phyloP scores from a whole-genome alignment of 805 yeast genomes.

The Candida sphagnicola region DNA sequence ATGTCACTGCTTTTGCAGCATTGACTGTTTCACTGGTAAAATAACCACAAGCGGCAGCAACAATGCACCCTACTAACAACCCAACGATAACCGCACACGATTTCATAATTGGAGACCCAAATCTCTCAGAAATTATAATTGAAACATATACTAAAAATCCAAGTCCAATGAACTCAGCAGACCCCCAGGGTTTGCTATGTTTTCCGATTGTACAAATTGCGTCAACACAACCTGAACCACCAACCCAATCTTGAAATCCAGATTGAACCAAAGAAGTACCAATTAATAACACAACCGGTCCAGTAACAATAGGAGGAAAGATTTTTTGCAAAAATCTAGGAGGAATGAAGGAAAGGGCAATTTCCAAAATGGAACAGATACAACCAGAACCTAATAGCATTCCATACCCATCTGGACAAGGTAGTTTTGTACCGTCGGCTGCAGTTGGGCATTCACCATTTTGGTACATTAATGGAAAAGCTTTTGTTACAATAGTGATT shows the following conservation, averaged over 20 bases:
- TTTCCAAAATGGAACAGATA: conserved; percentile 71
- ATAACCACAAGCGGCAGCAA: conserved; percentile 88
- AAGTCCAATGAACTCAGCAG: conserved; percentile 81
- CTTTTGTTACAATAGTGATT: conserved; percentile 70
- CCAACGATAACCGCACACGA: conserved; percentile 91
- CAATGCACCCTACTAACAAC: conserved; percentile 81
- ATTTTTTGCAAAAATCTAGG: conserved; percentile 62
- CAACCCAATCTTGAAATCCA: conserved; percentile 83
- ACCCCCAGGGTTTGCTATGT: conserved; percentile 69
- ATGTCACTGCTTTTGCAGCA: conserved; percentile 76
- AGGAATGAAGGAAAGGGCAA: conserved; percentile 73
- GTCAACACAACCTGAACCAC: conserved; percentile 69
- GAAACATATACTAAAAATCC: conserved; percentile 79
- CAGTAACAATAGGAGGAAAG: conserved; percentile 90
- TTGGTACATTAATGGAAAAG: conserved; percentile 76
- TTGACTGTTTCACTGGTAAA: conserved; percentile 56
- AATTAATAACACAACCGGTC: conserved; percentile 85
- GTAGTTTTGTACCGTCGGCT: conserved; percentile 58
- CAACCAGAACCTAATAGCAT: conserved; percentile 79
- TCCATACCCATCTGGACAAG: conserved; percentile 93
- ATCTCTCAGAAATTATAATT: conserved; percentile 74
- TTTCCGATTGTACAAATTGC: conserved; percentile 17
- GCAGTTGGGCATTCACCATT: conserved; percentile 48
- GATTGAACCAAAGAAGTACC: conserved; percentile 66
- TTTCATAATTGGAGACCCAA: conserved; percentile 93